Evolutionary conservation across 176 grass and related monocot species (phyloP), one percentile per base, ranked within the genome.

Genomic region (Saccharum spontaneum): DNA sequence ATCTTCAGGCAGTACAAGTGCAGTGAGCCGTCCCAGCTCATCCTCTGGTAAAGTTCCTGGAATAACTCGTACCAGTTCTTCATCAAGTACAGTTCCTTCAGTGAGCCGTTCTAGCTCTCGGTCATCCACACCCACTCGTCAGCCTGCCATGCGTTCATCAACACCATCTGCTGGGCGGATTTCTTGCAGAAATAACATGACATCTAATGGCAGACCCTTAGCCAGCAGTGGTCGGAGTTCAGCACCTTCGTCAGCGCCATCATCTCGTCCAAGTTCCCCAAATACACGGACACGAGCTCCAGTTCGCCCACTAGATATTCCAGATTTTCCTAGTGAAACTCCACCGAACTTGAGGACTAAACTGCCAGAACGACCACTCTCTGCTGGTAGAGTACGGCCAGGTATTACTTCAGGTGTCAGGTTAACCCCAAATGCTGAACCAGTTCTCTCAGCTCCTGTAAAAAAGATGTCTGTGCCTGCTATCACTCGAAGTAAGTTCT

Each of bases 291-390:
- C 68, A 2, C 84, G 93, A 57, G 84, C 88, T 73, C 92, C 97
- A 65, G 92, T 99, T 46, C 89, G 80, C 75, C 82, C 94, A 73
- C 70, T 94, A 78, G 92, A 99, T 82, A 90, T 92, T 84, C 90
- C 87, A 86, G 92, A 97, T 91, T 99, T 99, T 41, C 92, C 97
- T 71, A 94, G 82, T 76, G 88, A 97, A 67, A 90, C 88, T 12
- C 97, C 94, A 20, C 92, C 92, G 13, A 97, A 99, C 76, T 79
- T 97, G 0, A 92, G 92, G 80, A 99, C 85, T 68, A 99, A 87
- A 63, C 77, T 97, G 87, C 97, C 92, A 79, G 91, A 92, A 71
- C 87, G 97, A 62, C 88, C 94, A 66, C 69, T 84, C 28, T 99
- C 94, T 22, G 73, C 94, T 79, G 87, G 94, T 65, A 95, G 94